Evolutionary conservation across 2,329 filamentous ascomycete species (phyloP), one percentile per base, ranked within the genome.

Genomic region (Verticillium tricorpus): DNA sequence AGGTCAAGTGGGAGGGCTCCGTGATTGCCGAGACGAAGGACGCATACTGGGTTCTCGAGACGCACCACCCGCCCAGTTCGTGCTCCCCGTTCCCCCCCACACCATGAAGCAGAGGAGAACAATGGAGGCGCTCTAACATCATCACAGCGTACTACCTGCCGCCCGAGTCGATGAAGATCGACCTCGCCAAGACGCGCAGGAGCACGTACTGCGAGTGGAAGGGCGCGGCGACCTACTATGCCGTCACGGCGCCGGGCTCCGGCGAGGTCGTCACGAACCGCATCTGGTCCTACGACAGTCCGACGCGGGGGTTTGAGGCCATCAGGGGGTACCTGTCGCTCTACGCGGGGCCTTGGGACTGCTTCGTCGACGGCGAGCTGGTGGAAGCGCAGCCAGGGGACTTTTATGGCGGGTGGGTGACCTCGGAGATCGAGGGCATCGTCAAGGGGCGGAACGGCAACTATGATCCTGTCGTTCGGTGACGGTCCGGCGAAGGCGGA

Each of bases 361-460:
- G 85, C 67, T 85, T 78, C 70, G 85, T 87, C 5, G 84, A 88
- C 70, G 84, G 84, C 11, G 85, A 88, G 71, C 78, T 78, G 68
- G 85, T 87, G 22, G 76, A 82, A 70, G 75, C 84, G 45, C 84
- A 87, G 73, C 83, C 82, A 17, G 84, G 84, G 8, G 85, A 88
- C 66, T 88, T 87, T 65, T 88, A 87, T 71, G 85, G 86, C 28
- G 85, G 85, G 2, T 89, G 86, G 85, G 82, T 85, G 63, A 87
- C 84, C 57, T 81, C 79, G 63, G 85, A 88, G 62, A 79, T 88
- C 63, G 81, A 82, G 66, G 82, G 84, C 34, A 78, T 80, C 56
- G 74, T 80, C 62, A 80, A 80, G 70, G 78, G 76, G 14, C 69
- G 69, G 55, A 71, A 73, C 60, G 78, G 78, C 5, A 78, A 77